Evolutionary conservation across 1,139 yeast genomes (phyloP).

Genomic region (Pichia sp.): DNA sequence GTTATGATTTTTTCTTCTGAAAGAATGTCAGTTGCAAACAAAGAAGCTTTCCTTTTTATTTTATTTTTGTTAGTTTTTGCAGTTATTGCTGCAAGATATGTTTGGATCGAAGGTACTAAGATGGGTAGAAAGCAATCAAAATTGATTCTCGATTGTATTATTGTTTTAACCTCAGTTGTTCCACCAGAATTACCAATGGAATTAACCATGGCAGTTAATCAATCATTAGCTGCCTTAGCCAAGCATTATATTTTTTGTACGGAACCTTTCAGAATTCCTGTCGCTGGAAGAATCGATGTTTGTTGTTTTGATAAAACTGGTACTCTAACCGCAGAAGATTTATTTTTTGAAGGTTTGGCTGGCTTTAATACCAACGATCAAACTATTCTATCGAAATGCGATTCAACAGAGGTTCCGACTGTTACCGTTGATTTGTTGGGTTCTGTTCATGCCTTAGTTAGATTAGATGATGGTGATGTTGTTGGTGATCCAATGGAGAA

Average conservation of each 20-base stretch:
- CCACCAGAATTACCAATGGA: constrained; percentile 99
- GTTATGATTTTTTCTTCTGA: constrained; percentile 97
- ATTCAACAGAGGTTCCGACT: constrained; percentile 46
- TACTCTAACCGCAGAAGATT: constrained; percentile 94
- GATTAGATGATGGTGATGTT: constrained; percentile 90
- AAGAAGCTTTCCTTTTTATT: constrained; percentile 89
- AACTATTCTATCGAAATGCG: constrained; percentile 52
- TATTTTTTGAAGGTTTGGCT: constrained; percentile 94
- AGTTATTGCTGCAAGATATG: constrained; percentile 94
- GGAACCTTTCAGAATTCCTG: constrained; percentile 96
- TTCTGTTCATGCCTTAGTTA: constrained; percentile 93
- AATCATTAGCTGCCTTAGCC: constrained; percentile 79
- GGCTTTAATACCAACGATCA: constrained; percentile 58
- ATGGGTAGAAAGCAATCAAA: constrained; percentile 95
- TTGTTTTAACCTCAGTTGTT: constrained; percentile 93
- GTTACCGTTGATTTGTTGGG: constrained; percentile 75
- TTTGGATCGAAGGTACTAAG: constrained; percentile 95
- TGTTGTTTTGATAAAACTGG: constrained; percentile 99
- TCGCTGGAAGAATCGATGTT: constrained; percentile 96
- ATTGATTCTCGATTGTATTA: constrained; percentile 88
- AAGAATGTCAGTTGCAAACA: constrained; percentile 93
- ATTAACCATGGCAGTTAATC: constrained; percentile 94
- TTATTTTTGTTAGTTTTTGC: constrained; percentile 87
- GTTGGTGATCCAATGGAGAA: constrained; percentile 99
- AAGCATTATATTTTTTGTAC: constrained; percentile 93